phyloP scores from a whole-genome alignment of 163 green algal species.

The Scenedesmus sp. region DNA sequence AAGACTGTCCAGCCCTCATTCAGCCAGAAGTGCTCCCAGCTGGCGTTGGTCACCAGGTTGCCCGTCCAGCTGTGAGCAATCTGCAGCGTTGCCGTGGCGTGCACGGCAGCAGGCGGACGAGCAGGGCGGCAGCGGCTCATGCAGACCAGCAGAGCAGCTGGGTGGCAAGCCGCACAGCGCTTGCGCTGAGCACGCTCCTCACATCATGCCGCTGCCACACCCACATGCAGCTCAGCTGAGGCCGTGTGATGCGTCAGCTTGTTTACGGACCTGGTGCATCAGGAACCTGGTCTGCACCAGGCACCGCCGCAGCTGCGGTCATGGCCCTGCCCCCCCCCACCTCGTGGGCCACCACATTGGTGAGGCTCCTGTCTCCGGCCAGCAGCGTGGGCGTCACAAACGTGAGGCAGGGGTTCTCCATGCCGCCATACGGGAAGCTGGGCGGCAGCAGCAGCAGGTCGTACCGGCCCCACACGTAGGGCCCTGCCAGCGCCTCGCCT shows the following conservation, averaged over 20 bases:
- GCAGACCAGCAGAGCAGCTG: not conserved
- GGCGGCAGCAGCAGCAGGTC: constrained; percentile 96
- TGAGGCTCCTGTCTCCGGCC: constrained; percentile 86
- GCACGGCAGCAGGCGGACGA: not conserved
- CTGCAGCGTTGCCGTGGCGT: constrained; percentile 74
- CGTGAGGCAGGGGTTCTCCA: constrained; percentile 93
- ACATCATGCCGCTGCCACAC: too few relatives aligned
- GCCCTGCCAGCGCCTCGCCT: constrained; percentile 87
- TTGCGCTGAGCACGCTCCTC: not conserved
- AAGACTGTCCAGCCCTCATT: constrained; percentile 91
- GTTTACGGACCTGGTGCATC: too few relatives aligned
- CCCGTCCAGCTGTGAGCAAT: constrained; percentile 93
- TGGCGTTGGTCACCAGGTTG: constrained; percentile 94
- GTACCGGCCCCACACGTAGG: constrained; percentile 95
- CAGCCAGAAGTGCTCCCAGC: constrained; percentile 91
- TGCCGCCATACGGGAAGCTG: constrained; percentile 75
- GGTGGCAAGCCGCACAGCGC: too few relatives aligned
- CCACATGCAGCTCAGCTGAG: too few relatives aligned
- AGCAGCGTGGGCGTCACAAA: constrained; percentile 97
- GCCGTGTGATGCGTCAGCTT: too few relatives aligned
- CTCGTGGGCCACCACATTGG: constrained; percentile 83
- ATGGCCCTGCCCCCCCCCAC: not conserved
- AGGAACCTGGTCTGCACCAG: too few relatives aligned
- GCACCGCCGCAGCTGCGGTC: too few relatives aligned
- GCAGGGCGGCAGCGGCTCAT: not conserved